These are phyloP conservation scores for Sphagnurus paluster DNA, from an alignment of 1,284 basidiomycete species.

Conservation along the genomic window DNA sequence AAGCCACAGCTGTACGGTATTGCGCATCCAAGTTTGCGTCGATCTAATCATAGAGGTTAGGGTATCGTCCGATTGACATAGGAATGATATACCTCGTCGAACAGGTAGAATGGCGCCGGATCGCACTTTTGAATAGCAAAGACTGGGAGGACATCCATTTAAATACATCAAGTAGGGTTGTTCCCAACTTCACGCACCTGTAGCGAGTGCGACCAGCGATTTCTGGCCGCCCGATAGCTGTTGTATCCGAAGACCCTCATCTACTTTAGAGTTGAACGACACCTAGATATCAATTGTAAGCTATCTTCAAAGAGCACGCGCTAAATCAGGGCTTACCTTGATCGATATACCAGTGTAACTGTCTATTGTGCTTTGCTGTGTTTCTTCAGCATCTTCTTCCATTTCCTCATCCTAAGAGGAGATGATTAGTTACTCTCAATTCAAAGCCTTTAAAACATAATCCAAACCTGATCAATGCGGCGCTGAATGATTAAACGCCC, in stretches of 20 bases:
- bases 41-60: constrained; percentile 51
- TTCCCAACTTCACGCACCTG: constrained; percentile 47
- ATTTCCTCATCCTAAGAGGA: constrained; percentile 61
- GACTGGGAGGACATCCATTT: constrained; percentile 46
- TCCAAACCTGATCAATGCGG: constrained; percentile 75
- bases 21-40: constrained; percentile 98
- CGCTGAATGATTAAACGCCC: constrained; percentile 93
- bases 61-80: background rate
- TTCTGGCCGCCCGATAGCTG: constrained; percentile 98
- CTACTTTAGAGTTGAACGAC: constrained; percentile 97
- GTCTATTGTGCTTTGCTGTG: constrained; percentile 78
- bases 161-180: constrained; percentile 1
- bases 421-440: background rate
- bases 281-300: constrained; percentile 51
- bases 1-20: constrained; percentile 94
- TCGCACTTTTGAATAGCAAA: constrained; percentile 99
- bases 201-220: constrained; percentile 93
- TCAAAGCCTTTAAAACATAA: background rate
- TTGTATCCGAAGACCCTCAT: constrained; percentile 94
- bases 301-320: background rate
- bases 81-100: constrained; percentile 76
- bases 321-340: constrained; percentile 51
- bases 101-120: constrained; percentile 99
- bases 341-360: constrained; percentile 98
- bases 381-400: constrained; percentile 67